Evolutionary conservation across 1,284 basidiomycete genomes (phyloP), one percentile per base, ranked within the genome.

Genomic region (Vanrija sp.): DNA sequence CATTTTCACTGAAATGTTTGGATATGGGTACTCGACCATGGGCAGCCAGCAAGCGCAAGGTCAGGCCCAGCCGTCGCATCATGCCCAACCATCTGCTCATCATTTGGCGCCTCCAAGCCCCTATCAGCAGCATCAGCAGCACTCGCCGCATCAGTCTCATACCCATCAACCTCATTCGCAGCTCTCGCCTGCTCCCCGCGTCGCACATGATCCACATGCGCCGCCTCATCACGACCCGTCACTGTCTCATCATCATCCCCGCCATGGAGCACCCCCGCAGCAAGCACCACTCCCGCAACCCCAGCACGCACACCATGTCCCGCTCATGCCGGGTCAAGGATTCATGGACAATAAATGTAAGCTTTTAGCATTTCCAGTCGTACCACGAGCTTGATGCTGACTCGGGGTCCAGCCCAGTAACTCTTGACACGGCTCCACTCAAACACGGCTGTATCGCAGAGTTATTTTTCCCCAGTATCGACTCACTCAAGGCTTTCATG

Each of bases 1-100:
- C 31, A 44, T 51, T n/a, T 35, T 57, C 6, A 47, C 51, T 5
- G 44, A 57, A 16, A 53, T 57, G 47, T 57, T 57, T 50, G 56
- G 56, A 4, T 50, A 50, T 19, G 44, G 47, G 6, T 47, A 46
- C 31, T n/a, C 38, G 18, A 18, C n/a, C 14, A 20, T 9, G 9
- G 19, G 27, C n/a, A 15, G 27, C 35, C 51, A 24, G 45, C 44
- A 25, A 2, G 12, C 18, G 3, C 44, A 27, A 4, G 43, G 18
- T 25, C 24, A 24, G 9, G 18, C 25, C 8, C 10, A 14, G 6
- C 12, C 36, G 36, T 24, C 24, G 25, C 37, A 42, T 24, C 41
- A 12, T 19, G 42, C 25, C 15, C 15, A 25, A 19, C 25, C 43
- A 44, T n/a, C 43, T 27, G 6, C 15, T 23, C 42, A 43, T 15